Percentiles rank a stretch among this genome's conserved stretches.
These are phyloP conservation scores for Epichloe aotearoae DNA, from an alignment of 2,329 filamentous ascomycete genomes.

Conservation along the genomic window DNA sequence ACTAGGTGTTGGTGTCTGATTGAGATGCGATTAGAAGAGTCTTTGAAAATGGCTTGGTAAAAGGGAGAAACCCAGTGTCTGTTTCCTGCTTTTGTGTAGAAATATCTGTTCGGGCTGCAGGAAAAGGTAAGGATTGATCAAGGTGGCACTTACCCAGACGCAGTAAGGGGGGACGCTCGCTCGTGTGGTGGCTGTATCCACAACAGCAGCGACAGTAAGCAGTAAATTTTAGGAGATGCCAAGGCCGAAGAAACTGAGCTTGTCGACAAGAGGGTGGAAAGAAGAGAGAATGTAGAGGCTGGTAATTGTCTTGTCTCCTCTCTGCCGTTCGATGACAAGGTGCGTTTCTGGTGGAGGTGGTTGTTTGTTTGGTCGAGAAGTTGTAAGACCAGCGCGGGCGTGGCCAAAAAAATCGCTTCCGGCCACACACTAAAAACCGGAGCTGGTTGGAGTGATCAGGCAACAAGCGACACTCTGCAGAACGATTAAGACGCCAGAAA, in stretches of 20 bases:
- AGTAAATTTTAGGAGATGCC: no score
- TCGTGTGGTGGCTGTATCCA: neutral
- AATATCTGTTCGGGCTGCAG: neutral
- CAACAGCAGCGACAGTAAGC: neutral
- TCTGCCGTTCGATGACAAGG: no score
- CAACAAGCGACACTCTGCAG: neutral
- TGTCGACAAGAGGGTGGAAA: no score
- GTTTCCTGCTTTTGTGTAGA: neutral
- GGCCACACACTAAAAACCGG: no score
- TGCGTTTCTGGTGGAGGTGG: no score
- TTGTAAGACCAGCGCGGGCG: neutral
- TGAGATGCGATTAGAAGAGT: neutral
- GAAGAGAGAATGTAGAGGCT: no score
- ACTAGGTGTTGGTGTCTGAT: neutral
- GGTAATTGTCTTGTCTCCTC: no score
- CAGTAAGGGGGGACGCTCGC: neutral
- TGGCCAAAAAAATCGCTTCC: no score
- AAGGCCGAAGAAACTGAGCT: no score
- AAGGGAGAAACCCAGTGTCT: neutral
- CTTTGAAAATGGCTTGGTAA: neutral
- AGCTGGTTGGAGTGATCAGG: neutral
- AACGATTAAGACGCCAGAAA: no score
- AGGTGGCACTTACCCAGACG: neutral
- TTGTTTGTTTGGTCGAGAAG: neutral
- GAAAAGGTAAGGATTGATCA: neutral